Conservation (phyloP, 441 rosid species). For the Jatropha podagrica region DNA sequence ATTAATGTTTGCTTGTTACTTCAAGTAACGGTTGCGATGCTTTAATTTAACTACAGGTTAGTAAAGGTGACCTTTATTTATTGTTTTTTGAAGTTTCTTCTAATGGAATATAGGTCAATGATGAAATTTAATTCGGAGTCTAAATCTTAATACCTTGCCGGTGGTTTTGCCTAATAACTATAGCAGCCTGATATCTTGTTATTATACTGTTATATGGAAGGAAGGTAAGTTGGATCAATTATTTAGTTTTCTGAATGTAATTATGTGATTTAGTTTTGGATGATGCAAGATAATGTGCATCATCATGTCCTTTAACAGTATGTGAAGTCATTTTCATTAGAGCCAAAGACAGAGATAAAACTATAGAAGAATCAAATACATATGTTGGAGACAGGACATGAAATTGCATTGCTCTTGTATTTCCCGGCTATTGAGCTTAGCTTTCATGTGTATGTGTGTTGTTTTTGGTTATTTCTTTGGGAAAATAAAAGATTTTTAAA, state of each 20-base stretch:
- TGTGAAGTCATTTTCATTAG: background rate
- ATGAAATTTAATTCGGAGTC: background rate
- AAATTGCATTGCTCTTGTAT: too few species aligned
- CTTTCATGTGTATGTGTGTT: background rate
- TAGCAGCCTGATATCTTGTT: too few species aligned
- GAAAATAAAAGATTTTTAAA: background rate
- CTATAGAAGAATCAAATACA: background rate
- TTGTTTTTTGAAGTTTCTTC: background rate
- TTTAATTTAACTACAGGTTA: slow-evolving; percentile 4
- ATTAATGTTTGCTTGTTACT: background rate
- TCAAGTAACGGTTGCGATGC: background rate
- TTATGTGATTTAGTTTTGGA: background rate
- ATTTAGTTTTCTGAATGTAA: background rate
- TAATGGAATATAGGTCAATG: background rate
- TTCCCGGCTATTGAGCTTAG: background rate
- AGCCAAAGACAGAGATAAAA: background rate
- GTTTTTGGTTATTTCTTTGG: background rate
- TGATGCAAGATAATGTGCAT: background rate
- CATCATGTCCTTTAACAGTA: background rate
- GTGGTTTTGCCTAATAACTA: too few species aligned
- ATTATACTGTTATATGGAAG: too few species aligned
- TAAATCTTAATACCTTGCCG: too few species aligned
- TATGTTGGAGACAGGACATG: background rate
- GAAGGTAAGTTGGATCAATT: background rate
- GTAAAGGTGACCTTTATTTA: background rate